phyloP scores from a whole-genome alignment of 805 yeast genomes.

The Cyberlindnera subsufficiens region DNA sequence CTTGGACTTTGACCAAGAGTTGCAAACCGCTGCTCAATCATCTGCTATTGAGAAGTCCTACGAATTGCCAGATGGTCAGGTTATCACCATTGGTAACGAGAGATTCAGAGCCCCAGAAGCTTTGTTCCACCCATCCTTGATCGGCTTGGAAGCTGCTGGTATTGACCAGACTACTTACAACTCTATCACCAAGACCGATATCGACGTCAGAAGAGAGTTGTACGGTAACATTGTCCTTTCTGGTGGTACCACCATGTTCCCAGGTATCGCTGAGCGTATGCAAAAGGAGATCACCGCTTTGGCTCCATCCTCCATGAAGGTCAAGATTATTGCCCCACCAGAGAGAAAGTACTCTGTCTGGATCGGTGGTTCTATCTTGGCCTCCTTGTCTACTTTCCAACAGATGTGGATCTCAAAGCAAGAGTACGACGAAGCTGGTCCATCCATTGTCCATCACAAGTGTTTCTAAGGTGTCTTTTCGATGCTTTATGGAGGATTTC shows the following conservation, averaged over 20 bases:
- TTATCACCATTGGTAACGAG: conserved; percentile 98
- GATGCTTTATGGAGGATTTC: no score
- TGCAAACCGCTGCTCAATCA: conserved; percentile 98
- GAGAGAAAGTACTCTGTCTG: conserved; percentile 99
- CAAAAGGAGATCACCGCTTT: conserved; percentile 99
- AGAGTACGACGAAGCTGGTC: conserved; percentile 99
- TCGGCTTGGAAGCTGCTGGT: conserved; percentile 94
- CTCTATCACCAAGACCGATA: conserved; percentile 94
- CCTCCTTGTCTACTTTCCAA: conserved; percentile 98
- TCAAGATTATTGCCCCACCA: conserved; percentile 98
- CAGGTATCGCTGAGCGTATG: conserved; percentile 99
- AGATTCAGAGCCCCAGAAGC: conserved; percentile 99
- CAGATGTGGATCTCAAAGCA: conserved; percentile 99
- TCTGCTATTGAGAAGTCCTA: conserved; percentile 97
- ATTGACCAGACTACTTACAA: conserved; percentile 84
- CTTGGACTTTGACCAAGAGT: conserved; percentile 97
- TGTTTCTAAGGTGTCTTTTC: conserved; percentile 32
- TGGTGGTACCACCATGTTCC: conserved; percentile 99
- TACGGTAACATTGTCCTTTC: conserved; percentile 99
- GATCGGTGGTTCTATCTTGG: conserved; percentile 99
- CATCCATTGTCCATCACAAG: conserved; percentile 79
- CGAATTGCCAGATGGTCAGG: conserved; percentile 99
- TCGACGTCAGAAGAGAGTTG: conserved; percentile 97
- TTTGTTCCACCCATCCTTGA: conserved; percentile 94
- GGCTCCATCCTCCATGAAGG: conserved; percentile 99